These are phyloP conservation scores for Sphaerulina populicola DNA, from an alignment of 2,329 filamentous ascomycete genomes.

Conservation along the genomic window DNA sequence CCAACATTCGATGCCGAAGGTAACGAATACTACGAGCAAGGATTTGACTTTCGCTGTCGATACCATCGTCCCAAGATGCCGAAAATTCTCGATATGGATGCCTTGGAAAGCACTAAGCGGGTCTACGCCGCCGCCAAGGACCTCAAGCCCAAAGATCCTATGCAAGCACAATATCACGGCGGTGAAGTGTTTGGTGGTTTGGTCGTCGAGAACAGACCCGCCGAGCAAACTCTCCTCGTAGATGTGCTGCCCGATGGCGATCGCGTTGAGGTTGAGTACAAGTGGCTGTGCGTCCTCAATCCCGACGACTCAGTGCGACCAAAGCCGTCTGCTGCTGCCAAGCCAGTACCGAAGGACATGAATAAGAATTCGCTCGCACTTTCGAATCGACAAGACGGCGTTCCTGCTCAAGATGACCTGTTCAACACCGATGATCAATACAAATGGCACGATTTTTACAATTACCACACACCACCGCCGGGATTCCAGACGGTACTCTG, in stretches of 20 bases:
- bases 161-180: conserved; percentile 76
- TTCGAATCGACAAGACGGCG: conserved; percentile 44
- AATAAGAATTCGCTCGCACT: conserved; percentile 41
- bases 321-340: conserved; percentile 65
- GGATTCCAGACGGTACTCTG: conserved; percentile 37
- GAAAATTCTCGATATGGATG: conserved; percentile 52
- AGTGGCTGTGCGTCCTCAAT: conserved; percentile 69
- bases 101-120: conserved; percentile 61
- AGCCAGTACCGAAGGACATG: conserved; percentile 54
- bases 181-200: conserved; percentile 86
- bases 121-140: conserved; percentile 60
- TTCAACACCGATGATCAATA: conserved; percentile 41
- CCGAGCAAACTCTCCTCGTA: conserved; percentile 68
- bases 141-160: conserved; percentile 64
- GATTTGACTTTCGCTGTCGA: conserved; percentile 86
- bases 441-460: conserved; percentile 62
- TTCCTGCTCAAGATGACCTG: conserved; percentile 41
- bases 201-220: conserved; percentile 70
- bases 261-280: conserved; percentile 71
- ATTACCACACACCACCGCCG: conserved; percentile 35
- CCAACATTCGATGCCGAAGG: conserved; percentile 84
- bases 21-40: conserved; percentile 83
- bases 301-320: conserved; percentile 61
- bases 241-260: conserved; percentile 77
- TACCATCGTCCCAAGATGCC: conserved; percentile 86